Evolutionary conservation across 306 rosid species (phyloP).

Genomic region (Gastrolobium villosum): DNA sequence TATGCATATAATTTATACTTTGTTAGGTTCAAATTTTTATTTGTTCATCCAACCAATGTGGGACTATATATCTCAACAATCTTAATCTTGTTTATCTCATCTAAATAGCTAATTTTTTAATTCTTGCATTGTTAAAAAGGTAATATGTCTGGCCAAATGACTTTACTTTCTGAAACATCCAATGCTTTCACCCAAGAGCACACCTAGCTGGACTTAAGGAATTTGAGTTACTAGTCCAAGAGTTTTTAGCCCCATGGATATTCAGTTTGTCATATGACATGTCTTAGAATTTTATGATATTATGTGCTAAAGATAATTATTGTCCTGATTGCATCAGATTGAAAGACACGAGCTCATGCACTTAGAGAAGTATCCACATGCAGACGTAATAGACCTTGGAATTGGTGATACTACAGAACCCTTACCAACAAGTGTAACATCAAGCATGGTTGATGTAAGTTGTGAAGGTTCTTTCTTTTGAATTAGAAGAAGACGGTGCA

Average conservation of each 20-base stretch:
- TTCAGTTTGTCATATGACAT: constrained; percentile 12
- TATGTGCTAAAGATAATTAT: constrained; percentile 7
- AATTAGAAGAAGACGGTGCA: neutral
- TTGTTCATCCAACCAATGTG: too few relatives aligned
- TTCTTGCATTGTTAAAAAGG: neutral
- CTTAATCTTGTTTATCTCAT: too few relatives aligned
- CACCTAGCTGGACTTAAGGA: neutral
- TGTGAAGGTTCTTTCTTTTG: constrained; percentile 28
- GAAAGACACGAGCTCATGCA: constrained; percentile 65
- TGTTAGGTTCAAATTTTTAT: constrained; percentile 18
- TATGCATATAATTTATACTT: constrained; percentile 44
- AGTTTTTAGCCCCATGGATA: neutral
- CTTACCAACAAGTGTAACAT: constrained; percentile 66
- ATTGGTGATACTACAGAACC: constrained; percentile 82
- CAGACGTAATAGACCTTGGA: constrained; percentile 73
- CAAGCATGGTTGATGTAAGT: constrained; percentile 74
- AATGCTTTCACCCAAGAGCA: neutral
- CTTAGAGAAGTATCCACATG: constrained; percentile 67
- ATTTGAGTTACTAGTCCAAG: constrained; percentile 4
- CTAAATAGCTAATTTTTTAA: neutral
- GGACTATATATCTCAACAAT: too few relatives aligned
- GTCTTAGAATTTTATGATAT: constrained; percentile 23
- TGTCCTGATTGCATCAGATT: constrained; percentile 58
- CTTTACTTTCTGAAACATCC: constrained; percentile 16
- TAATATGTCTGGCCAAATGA: neutral